A percentile compares a stretch with the other conserved stretches of the same genome.
These are phyloP conservation scores for Panicum miliaceum DNA, from an alignment of 176 grass and related monocot species.

Conservation along the genomic window DNA sequence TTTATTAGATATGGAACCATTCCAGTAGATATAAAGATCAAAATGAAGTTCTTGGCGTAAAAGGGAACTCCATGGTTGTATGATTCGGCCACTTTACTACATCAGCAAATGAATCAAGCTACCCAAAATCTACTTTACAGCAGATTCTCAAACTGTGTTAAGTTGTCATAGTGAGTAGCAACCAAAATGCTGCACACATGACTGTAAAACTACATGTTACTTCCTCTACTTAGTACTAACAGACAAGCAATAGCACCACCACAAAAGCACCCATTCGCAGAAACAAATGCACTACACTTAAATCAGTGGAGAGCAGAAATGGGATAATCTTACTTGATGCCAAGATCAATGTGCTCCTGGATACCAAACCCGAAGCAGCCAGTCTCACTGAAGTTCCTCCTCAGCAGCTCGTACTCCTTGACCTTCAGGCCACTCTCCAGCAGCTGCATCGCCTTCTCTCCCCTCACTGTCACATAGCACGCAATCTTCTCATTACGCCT, in stretches of 20 bases:
- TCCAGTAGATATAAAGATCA: too few species aligned
- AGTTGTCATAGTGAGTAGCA: background rate
- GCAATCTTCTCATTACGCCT: constrained; percentile 83
- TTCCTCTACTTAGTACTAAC: background rate
- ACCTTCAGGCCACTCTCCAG: constrained; percentile 93
- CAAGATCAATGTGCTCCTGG: constrained; percentile 3
- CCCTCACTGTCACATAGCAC: constrained; percentile 77
- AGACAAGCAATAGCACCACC: background rate
- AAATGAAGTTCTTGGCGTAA: background rate
- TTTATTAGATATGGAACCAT: background rate
- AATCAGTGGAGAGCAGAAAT: background rate
- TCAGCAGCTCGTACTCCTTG: constrained; percentile 73
- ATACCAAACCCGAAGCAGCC: background rate
- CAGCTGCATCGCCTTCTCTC: constrained; percentile 93
- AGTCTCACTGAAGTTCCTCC: background rate
- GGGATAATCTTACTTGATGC: background rate
- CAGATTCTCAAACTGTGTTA: background rate
- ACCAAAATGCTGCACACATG: background rate
- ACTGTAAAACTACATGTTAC: background rate
- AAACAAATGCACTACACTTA: background rate
- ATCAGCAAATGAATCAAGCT: background rate
- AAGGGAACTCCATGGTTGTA: background rate
- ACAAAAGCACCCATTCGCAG: background rate
- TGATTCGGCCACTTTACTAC: background rate
- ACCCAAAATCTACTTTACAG: too few species aligned